Evolutionary conservation across 2,329 filamentous ascomycete species (phyloP), one percentile per base, ranked within the genome.

Genomic region (Pseudopithomyces maydicus): DNA sequence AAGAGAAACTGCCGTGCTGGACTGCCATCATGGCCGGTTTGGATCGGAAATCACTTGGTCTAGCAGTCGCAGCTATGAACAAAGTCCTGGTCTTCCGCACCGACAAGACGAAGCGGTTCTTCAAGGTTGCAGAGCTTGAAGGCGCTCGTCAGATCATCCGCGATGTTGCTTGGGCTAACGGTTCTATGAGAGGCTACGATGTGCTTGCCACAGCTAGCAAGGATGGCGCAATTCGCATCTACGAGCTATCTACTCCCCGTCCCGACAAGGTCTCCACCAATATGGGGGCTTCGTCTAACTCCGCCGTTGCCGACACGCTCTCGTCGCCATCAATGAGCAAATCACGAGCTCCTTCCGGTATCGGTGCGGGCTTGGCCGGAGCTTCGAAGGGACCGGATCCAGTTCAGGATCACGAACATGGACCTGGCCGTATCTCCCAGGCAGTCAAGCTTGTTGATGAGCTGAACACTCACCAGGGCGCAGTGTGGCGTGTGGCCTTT

Each of bases 121-220:
- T 96, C 73, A 85, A 91, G 7, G 92, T 92, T 0, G 88, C 89
- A 19, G 89, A 92, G 70, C 80, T 98, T 15, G 81, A 82, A 29
- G 87, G 88, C 1, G 90, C 97, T 66, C 83, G 85, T 7, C 88
- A 88, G 0, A 82, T 98, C 38, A 90, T 97, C 6, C 84, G 94
- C 46, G 93, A 97, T 73, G 85, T 97, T 1, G 89, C 91, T 2
- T 99, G 95, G 95, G 92, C 94, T 1, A 90, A 92, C 46, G 94
- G 92, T 12, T 96, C 92, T 63, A 92, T 96, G 67, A 82, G 93
- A 38, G 94, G 94, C 1, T 94, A 91, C 73, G 95, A 99, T 74
- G 84, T 94, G 55, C 85, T 98, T 66, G 95, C 94, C 2, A 96
- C 93, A 6, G 94, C 92, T 2, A 95, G 91, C 72, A 96, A 96